These are phyloP conservation scores for Nitzschia sp. DNA, from an alignment of 108 stramenopile genomes.

Conservation along the genomic window DNA sequence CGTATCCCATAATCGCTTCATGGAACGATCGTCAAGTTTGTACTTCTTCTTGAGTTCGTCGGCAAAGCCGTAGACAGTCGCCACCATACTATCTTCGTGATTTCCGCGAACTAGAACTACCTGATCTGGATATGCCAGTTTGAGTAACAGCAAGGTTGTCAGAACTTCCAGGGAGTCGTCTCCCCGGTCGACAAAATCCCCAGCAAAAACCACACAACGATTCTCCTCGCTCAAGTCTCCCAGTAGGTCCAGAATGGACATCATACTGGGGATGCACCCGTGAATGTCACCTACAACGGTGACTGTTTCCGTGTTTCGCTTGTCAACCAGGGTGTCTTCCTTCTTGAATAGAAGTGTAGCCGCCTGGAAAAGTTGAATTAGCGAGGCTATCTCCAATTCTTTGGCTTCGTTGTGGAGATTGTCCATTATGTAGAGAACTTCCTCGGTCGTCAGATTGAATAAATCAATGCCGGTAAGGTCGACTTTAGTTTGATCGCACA, in stretches of 20 bases:
- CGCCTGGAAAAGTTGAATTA: background rate
- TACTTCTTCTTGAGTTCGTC: conserved; percentile 72
- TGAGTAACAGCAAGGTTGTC: conserved; percentile 74
- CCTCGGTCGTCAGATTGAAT: background rate
- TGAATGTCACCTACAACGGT: conserved; percentile 75
- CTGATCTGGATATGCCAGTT: conserved; percentile 74
- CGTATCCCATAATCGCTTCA: background rate
- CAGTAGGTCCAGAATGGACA: conserved; percentile 55
- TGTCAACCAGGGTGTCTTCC: background rate
- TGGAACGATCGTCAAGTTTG: background rate
- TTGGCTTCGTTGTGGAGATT: background rate
- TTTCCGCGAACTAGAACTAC: conserved; percentile 83
- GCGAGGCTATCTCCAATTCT: background rate
- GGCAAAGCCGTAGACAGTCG: conserved; percentile 85
- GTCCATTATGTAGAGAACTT: background rate
- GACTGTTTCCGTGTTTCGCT: background rate
- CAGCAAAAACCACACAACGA: conserved; percentile 73
- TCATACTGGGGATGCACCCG: conserved; percentile 37
- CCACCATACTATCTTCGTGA: conserved; percentile 83
- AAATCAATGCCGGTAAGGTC: conserved; percentile 6
- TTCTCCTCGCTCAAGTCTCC: conserved; percentile 39
- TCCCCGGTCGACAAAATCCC: conserved; percentile 91
- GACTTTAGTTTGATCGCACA: background rate
- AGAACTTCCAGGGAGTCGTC: conserved; percentile 87
- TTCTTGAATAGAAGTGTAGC: background rate